Evolutionary conservation across 495 filamentous ascomycete species (phyloP), one percentile per base, ranked within the genome.

Genomic region (Xylaria telfairii): DNA sequence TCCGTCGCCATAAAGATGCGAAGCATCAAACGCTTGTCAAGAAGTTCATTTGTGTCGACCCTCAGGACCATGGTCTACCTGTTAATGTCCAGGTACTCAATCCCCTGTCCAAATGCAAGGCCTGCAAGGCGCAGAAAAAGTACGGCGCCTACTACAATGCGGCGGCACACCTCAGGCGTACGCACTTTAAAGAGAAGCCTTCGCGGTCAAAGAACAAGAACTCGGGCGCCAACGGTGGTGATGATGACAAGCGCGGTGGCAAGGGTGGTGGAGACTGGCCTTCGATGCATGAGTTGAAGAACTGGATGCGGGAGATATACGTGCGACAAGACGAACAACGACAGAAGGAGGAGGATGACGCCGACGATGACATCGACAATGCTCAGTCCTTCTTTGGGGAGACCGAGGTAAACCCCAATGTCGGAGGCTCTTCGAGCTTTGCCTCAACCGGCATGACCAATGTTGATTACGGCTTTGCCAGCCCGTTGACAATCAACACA

Each of bases 91-190:
- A 80, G 26, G 83, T 87, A 51, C 87, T 90, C 59, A 91, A 93
- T 71, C 78, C 86, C 19, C 86, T 98, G 7, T 82, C 86, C n/a
- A 92, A 91, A 71, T 99, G 96, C 87, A 97, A 97, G 78, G 89
- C 92, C 47, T 99, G 96, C 71, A 86, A 86, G 12, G 87, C 87
- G 30, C 81, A 85, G 60, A 98, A 97, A 82, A 86, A 84, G 67
- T 99, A 99, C 75, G 92, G 91, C 4, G 93, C 92, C 28, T 97
- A 99, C 80, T 98, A 99, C 77, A 99, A 99, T 73, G 95, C 95
- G 1, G 93, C 95, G 2, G 95, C 95, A 0, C 96, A 98, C 78
- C 86, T 99, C 17, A 89, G 95, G 24, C 89, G 96, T 24, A 92
- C 92, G 19, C 96, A 99, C 77, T 99, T 98, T 84, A 83, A 80